phyloP scores from a whole-genome alignment of 2,329 filamentous ascomycete species.

The Calonectria montana region DNA sequence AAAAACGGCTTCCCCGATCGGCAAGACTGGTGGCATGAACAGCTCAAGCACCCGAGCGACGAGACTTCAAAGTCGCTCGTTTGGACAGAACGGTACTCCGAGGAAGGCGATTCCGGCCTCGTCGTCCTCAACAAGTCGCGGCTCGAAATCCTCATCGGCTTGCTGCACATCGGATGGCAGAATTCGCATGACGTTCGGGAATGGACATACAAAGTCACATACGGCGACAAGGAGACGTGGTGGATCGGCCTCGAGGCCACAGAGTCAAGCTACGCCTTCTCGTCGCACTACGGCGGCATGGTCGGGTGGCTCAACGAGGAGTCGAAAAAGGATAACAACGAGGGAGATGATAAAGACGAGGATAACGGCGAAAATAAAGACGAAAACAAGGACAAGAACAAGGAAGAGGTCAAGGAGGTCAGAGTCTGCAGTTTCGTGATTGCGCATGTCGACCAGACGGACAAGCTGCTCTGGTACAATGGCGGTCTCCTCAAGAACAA shows the following conservation, averaged over 20 bases:
- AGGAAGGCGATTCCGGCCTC: conserved; percentile 56
- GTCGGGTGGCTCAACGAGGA: conserved; percentile 46
- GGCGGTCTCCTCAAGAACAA: conserved; percentile 57
- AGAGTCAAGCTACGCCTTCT: conserved; percentile 52
- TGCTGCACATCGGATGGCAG: conserved; percentile 58
- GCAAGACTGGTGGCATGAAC: conserved; percentile 52
- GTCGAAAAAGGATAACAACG: too few relatives aligned
- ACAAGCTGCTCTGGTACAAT: conserved; percentile 56
- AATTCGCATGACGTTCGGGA: conserved; percentile 53
- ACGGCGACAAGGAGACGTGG: conserved; percentile 60
- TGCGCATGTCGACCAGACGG: conserved; percentile 53
- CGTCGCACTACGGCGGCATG: conserved; percentile 54
- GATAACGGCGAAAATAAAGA: not conserved
- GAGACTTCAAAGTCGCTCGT: conserved; percentile 50
- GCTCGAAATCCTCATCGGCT: conserved; percentile 49
- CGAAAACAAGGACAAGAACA: conserved; percentile 12
- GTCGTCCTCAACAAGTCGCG: conserved; percentile 56
- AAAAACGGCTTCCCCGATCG: conserved; percentile 48
- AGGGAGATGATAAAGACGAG: not conserved
- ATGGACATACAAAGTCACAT: conserved; percentile 53
- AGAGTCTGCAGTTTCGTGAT: conserved; percentile 55
- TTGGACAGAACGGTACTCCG: conserved; percentile 53
- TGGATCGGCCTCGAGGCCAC: conserved; percentile 58
- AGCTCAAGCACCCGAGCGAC: conserved; percentile 49
- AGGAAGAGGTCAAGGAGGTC: conserved; percentile 4